Conservation (phyloP, 768 basidiomycete genomes). For the Mycena vitilis region DNA sequence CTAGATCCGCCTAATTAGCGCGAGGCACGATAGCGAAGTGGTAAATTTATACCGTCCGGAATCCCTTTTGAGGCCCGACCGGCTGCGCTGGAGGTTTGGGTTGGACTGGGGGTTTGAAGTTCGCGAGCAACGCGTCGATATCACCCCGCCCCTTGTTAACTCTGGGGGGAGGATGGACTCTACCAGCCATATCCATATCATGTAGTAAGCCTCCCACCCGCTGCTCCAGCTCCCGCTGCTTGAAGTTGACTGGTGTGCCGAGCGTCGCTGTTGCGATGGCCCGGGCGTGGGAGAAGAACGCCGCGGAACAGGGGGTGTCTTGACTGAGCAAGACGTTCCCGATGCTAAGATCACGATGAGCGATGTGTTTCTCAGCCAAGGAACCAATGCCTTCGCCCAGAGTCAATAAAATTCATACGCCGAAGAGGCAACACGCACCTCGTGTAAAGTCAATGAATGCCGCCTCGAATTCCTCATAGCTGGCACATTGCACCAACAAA, state of each 20-base stretch:
- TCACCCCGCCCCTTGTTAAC: not conserved
- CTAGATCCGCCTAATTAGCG: constrained; percentile 21
- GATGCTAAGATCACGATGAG: constrained; percentile 16
- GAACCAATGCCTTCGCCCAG: not conserved
- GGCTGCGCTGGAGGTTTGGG: constrained; percentile 11
- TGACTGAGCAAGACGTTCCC: constrained; percentile 21
- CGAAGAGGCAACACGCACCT: constrained; percentile 12
- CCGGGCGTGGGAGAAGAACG: constrained; percentile 22
- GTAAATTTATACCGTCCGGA: constrained; percentile 20
- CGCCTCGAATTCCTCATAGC: constrained; percentile 11
- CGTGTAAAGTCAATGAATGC: constrained; percentile 11
- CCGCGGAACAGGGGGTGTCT: constrained; percentile 14
- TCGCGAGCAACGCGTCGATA: not conserved
- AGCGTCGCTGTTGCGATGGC: constrained; percentile 12
- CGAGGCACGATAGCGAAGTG: constrained; percentile 14
- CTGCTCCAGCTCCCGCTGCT: constrained; percentile 26
- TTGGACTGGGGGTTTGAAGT: not conserved
- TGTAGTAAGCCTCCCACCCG: constrained; percentile 18
- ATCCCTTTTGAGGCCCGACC: constrained; percentile 13
- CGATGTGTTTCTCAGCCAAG: constrained; percentile 8
- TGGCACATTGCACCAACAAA: constrained; percentile 15
- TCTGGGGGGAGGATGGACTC: constrained; percentile 11
- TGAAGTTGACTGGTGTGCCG: constrained; percentile 13
- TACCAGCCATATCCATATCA: constrained; percentile 28
- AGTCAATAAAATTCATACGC: constrained; percentile 17